Base-by-base conservation (phyloP, 2,329 filamentous ascomycete species). In the Aspergillus ruber region DNA sequence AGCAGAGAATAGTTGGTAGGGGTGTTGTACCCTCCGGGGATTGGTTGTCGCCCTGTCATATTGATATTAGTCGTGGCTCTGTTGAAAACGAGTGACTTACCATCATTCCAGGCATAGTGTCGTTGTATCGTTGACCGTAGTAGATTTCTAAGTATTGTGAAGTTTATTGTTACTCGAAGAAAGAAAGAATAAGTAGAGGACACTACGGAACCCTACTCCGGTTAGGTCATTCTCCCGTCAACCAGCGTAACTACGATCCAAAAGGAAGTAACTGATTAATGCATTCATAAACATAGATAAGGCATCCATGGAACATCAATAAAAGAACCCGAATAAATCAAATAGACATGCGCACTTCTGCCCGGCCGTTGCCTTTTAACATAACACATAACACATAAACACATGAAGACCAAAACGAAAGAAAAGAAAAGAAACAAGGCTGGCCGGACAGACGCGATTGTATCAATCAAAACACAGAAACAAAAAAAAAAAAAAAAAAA, bases 341-440 rank as follows among this genome's bases (percentile, higher is more conserved):
- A 55, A 58, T 29, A 29, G 21, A 69, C 60, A 66, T 72, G 69
- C 69, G 69, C 69, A 72, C 69, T 72, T 72, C 69, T 72, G 68
- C 53, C 63, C 63, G 66, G 64, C 57, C 56, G 61, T 57, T 64
- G 61, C 57, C 63, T 58, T 50, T 58, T 50, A 49, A 51, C 53
- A 62, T 47, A 53, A 58, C 50, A 54, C 21, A 12, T 27, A 25
- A 48, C 53, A 48, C 45, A 50, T 41, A 20, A 43, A 40, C n/a
- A 23, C 48, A 35, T 48, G 45, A 48, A 47, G 54, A 48, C 48
- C 45, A 50, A 57, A 49, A 48, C 45, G 45, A 45, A 50, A 44
- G 45, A 44, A 45, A 23, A 25, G 49, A 44, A 21, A 4, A 21
- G 21, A 56, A 55, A 50, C 50, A 54, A 60, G 58, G 56, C 53